These are phyloP conservation scores for Thuja plicata DNA, from an alignment of 83 land plant genomes.

Conservation along the genomic window DNA sequence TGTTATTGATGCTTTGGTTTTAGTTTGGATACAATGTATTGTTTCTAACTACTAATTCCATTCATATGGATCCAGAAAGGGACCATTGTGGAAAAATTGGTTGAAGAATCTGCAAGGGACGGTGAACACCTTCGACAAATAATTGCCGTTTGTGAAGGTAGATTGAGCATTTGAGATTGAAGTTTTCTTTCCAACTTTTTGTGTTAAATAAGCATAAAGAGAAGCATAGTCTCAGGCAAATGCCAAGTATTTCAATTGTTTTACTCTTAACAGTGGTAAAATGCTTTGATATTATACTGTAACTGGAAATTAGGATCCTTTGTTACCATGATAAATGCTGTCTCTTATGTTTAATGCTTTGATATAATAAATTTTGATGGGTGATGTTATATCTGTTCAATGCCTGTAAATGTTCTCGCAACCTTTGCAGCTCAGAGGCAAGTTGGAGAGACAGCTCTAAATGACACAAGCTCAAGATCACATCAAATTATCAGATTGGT, in stretches of 20 bases:
- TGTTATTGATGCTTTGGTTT: background rate
- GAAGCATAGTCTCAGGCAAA: background rate
- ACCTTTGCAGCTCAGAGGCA: constrained; percentile 81
- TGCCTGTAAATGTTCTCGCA: background rate
- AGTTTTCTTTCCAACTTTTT: background rate
- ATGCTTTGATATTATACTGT: background rate
- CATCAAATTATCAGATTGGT: constrained; percentile 93
- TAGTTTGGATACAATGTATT: background rate
- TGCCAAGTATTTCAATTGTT: background rate
- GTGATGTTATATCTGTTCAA: background rate
- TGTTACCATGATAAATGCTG: background rate
- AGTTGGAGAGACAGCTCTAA: constrained; percentile 87
- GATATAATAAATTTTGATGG: background rate
- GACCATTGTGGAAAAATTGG: constrained; percentile 79
- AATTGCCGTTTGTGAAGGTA: constrained; percentile 78
- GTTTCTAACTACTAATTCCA: background rate
- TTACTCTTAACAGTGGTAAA: background rate
- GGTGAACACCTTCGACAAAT: constrained; percentile 69
- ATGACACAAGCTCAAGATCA: constrained; percentile 87
- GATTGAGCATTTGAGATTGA: background rate
- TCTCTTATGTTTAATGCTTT: background rate
- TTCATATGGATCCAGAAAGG: constrained; percentile 59
- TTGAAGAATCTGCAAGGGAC: constrained; percentile 66
- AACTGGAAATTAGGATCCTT: background rate
- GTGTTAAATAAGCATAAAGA: background rate